Conservation (phyloP, 805 yeast genomes). For the Sugiyamaella valdiviana region DNA sequence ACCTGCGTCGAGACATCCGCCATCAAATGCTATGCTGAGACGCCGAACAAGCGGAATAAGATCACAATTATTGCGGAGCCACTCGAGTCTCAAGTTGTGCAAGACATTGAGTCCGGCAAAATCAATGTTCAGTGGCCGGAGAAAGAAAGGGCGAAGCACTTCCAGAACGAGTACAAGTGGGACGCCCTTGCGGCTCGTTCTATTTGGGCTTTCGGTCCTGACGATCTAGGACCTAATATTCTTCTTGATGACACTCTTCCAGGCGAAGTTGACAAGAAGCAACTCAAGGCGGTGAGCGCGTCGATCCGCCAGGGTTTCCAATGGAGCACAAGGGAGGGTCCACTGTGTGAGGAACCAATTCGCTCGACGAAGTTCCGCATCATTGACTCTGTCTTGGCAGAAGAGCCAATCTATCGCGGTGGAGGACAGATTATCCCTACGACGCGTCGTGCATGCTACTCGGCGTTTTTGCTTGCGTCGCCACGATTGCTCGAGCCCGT, state of each 20-base stretch:
- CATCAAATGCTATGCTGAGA: constrained; percentile 56
- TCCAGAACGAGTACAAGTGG: constrained; percentile 63
- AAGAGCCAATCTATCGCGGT: constrained; percentile 43
- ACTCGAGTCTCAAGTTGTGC: constrained; percentile 46
- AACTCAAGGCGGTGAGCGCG: constrained; percentile 42
- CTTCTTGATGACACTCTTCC: constrained; percentile 67
- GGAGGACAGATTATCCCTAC: constrained; percentile 75
- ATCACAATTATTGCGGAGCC: constrained; percentile 77
- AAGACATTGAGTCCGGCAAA: constrained; percentile 50
- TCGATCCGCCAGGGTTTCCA: constrained; percentile 69
- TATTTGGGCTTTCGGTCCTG: constrained; percentile 71
- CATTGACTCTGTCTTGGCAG: constrained; percentile 51
- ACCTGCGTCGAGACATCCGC: constrained; percentile 61
- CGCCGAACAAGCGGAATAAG: constrained; percentile 48
- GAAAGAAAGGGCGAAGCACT: constrained; percentile 45
- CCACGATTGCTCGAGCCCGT: constrained; percentile 82
- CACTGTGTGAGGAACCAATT: constrained; percentile 82
- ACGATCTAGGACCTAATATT: constrained; percentile 46
- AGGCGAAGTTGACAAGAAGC: constrained; percentile 57
- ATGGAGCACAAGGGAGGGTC: constrained; percentile 83
- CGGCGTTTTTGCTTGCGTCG: constrained; percentile 68
- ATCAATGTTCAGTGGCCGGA: constrained; percentile 32
- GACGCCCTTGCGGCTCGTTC: constrained; percentile 79
- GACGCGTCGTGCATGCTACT: constrained; percentile 75
- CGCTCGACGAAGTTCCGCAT: constrained; percentile 65